Evolutionary conservation across 108 stramenopile species (phyloP).

Genomic region (Tribonema minus): DNA sequence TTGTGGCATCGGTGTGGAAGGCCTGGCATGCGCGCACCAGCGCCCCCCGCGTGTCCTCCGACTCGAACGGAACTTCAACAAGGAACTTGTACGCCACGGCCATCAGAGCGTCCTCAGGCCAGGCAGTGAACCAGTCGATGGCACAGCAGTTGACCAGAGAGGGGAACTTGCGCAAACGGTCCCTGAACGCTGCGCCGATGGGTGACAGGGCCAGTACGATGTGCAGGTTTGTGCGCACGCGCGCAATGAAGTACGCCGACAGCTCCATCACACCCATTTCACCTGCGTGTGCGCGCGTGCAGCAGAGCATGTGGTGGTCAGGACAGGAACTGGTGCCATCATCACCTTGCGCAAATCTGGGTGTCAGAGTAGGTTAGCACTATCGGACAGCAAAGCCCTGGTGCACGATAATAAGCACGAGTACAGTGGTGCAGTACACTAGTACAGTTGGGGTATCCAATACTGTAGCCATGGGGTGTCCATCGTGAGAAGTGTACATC

Average conservation of each 20-base stretch:
- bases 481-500: too few species aligned
- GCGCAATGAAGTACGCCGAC: constrained; percentile 61
- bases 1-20: constrained; percentile 54
- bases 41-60: constrained; percentile 33
- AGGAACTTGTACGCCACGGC: constrained; percentile 65
- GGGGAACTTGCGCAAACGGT: constrained; percentile 63
- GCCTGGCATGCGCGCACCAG: constrained; percentile 55
- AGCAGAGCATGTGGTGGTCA: too few species aligned
- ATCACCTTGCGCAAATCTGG: too few species aligned
- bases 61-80: constrained; percentile 37
- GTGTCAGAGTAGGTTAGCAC: too few species aligned
- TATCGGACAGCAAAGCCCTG: too few species aligned
- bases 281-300: too few species aligned
- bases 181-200: constrained; percentile 68
- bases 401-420: too few species aligned
- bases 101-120: constrained; percentile 63
- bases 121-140: constrained; percentile 65
- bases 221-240: constrained; percentile 60
- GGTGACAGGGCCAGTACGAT: constrained; percentile 66
- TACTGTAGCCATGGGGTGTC: too few species aligned
- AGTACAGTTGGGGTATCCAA: too few species aligned
- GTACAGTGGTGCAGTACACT: too few species aligned
- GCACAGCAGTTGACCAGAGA: constrained; percentile 68
- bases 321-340: too few species aligned
- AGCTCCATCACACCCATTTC: too few species aligned